phyloP scores from a whole-genome alignment of 1,139 yeast genomes.

The Yamadazyma taylorii region DNA sequence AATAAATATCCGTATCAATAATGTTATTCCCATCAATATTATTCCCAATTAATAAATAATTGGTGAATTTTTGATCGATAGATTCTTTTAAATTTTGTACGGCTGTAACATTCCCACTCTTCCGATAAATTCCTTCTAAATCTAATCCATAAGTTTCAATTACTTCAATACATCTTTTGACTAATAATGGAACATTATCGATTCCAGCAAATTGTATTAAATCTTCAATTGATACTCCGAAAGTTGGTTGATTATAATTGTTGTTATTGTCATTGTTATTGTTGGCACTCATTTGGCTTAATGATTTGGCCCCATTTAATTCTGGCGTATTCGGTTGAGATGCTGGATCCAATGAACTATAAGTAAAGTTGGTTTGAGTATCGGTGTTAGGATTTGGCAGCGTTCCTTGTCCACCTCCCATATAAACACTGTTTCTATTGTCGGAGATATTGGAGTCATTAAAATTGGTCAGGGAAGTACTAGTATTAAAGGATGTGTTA shows the following conservation, averaged over 20 bases:
- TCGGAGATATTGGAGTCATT: slow-evolving; percentile 1
- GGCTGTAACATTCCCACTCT: slow-evolving; percentile 75
- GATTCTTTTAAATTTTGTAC: slow-evolving; percentile 70
- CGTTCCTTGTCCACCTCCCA: not conserved
- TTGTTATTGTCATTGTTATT: slow-evolving; percentile 26
- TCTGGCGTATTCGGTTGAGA: slow-evolving; percentile 24
- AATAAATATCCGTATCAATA: slow-evolving; percentile 68
- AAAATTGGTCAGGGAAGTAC: slow-evolving; percentile 1
- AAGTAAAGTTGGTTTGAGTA: slow-evolving; percentile 14
- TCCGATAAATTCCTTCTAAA: slow-evolving; percentile 86
- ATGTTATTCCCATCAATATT: slow-evolving; percentile 46
- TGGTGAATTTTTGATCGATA: slow-evolving; percentile 77
- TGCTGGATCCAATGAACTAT: slow-evolving; percentile 43
- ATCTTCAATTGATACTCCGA: slow-evolving; percentile 78
- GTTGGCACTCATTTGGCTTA: slow-evolving; percentile 28
- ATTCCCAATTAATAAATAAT: slow-evolving; percentile 48
- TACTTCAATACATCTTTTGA: slow-evolving; percentile 82
- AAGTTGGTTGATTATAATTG: slow-evolving; percentile 54
- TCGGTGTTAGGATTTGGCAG: slow-evolving; percentile 9
- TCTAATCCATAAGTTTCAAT: slow-evolving; percentile 82
- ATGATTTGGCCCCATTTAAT: slow-evolving; percentile 45
- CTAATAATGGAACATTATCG: slow-evolving; percentile 89
- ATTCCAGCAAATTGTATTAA: slow-evolving; percentile 76
- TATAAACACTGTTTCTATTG: slow-evolving; percentile 2
- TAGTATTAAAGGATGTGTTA: slow-evolving; percentile 2